These are phyloP conservation scores for Populus hybrid DNA, from an alignment of 441 rosid species.

Conservation along the genomic window DNA sequence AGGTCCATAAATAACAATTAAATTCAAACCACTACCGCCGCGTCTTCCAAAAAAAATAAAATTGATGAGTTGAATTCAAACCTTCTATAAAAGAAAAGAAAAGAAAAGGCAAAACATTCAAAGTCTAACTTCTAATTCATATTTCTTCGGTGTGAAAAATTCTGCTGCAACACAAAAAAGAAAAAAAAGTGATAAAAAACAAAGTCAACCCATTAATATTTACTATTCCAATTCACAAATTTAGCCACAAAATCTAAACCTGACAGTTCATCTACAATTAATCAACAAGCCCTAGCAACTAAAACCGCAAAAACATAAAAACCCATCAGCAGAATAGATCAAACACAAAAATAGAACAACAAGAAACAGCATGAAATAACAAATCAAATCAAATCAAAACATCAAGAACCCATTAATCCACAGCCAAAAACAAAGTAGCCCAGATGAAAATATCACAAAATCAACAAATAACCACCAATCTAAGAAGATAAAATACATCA, in stretches of 20 bases:
- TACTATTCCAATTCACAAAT: not conserved
- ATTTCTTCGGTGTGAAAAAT: too few relatives aligned
- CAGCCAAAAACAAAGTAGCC: not conserved
- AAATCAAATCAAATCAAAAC: slow-evolving; percentile 4
- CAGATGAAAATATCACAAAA: not conserved
- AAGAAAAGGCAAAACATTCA: not conserved
- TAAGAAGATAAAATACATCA: not conserved
- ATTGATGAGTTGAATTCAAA: not conserved
- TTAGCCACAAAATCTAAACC: not conserved
- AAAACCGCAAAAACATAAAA: slow-evolving; percentile 5
- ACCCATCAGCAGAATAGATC: not conserved
- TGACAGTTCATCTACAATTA: not conserved
- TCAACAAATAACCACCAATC: not conserved
- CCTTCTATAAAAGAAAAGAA: not conserved
- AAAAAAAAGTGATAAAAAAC: not conserved
- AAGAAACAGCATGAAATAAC: not conserved
- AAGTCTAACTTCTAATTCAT: not conserved
- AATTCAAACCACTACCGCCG: not conserved
- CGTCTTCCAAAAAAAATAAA: not conserved
- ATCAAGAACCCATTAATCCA: slow-evolving; percentile 14
- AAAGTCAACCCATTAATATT: not conserved
- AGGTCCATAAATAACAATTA: not conserved
- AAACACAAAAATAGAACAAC: not conserved
- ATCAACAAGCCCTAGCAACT: not conserved
- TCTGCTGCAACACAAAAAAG: not conserved